phyloP scores from a whole-genome alignment of 331 rosid species.

The Rosa hybrid region DNA sequence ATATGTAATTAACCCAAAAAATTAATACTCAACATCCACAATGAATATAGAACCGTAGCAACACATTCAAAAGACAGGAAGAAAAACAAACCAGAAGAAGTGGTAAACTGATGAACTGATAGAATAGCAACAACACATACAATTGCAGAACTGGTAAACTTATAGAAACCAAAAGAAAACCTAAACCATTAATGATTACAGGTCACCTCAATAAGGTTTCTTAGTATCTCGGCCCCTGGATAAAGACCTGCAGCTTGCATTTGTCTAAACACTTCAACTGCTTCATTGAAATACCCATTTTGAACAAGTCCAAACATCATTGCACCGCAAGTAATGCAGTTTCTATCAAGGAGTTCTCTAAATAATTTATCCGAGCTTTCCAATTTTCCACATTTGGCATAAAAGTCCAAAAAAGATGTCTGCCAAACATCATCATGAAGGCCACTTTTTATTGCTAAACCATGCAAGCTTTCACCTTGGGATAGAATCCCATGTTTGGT shows the following conservation, averaged over 20 bases:
- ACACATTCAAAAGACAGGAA: too few relatives aligned
- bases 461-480: conserved; percentile 47
- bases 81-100: too few relatives aligned
- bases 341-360: conserved; percentile 33
- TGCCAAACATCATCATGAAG: conserved; percentile 44
- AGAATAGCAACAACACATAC: too few relatives aligned
- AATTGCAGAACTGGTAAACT: too few relatives aligned
- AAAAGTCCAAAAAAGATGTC: conserved; percentile 53
- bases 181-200: too few relatives aligned
- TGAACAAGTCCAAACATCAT: conserved; percentile 61
- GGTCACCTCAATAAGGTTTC: conserved; percentile 39
- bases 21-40: too few relatives aligned
- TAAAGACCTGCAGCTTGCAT: conserved; percentile 40
- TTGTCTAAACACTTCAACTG: conserved; percentile 41
- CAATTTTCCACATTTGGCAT: conserved; percentile 48
- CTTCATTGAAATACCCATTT: conserved; percentile 46
- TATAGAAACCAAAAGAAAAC: too few relatives aligned
- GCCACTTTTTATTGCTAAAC: conserved; percentile 47
- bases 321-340: conserved; percentile 48
- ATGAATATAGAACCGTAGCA: too few relatives aligned
- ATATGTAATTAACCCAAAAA: too few relatives aligned
- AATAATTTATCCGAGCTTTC: conserved; percentile 40
- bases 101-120: too few relatives aligned
- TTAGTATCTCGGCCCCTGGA: conserved; percentile 42
- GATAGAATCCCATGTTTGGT: conserved; percentile 36